A percentile compares a stretch with the other conserved stretches of the same genome.
These are phyloP conservation scores for Ustilago trichophora DNA, from an alignment of 1,284 basidiomycete species.

Conservation along the genomic window DNA sequence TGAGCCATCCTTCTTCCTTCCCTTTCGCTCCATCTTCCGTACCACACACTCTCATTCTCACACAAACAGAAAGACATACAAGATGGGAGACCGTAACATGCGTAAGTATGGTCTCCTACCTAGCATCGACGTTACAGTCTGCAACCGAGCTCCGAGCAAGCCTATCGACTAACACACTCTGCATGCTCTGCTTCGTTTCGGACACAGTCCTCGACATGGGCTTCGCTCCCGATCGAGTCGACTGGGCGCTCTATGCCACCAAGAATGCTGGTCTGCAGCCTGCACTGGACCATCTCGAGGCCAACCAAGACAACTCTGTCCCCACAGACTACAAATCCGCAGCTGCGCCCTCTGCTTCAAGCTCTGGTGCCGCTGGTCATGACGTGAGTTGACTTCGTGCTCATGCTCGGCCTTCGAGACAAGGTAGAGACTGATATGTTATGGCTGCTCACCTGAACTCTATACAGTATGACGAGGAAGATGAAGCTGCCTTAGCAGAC, in stretches of 20 bases:
- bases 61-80: neutral
- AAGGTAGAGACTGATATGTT: no score
- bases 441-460: no score
- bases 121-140: no score
- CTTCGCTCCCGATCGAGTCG: constrained; percentile 60
- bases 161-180: neutral
- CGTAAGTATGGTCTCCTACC: constrained; percentile 23
- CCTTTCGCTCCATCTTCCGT: neutral
- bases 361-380: constrained; percentile 19
- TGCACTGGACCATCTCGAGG: constrained; percentile 64
- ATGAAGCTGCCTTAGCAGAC: constrained; percentile 53
- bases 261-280: constrained; percentile 54
- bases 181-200: neutral
- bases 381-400: constrained; percentile 18
- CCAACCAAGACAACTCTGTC: constrained; percentile 56
- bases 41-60: neutral
- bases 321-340: constrained; percentile 50
- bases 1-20: constrained; percentile 4
- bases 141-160: no score
- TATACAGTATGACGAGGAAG: constrained; percentile 61
- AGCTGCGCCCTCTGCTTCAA: constrained; percentile 6
- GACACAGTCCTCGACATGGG: constrained; percentile 63
- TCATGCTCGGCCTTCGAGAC: no score
- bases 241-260: constrained; percentile 62
- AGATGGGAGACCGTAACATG: constrained; percentile 40